phyloP scores from a whole-genome alignment of 345 rosid genomes.

The Streptanthus diversifolius region DNA sequence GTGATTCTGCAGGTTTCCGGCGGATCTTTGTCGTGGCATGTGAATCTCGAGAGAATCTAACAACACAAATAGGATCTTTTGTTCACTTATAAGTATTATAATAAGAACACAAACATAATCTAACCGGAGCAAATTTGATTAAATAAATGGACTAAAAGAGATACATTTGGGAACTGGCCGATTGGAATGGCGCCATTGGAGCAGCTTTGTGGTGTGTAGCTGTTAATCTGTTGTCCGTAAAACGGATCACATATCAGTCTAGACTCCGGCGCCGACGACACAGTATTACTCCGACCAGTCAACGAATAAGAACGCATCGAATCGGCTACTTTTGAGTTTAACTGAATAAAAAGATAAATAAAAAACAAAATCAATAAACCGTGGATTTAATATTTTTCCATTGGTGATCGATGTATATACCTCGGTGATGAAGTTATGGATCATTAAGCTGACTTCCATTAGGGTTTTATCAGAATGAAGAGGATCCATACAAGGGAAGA shows the following conservation, averaged over 20 bases:
- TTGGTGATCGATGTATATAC: constrained; percentile 27
- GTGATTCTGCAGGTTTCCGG: constrained; percentile 33
- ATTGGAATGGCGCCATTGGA: constrained; percentile 39
- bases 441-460: constrained; percentile 37
- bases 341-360: constrained; percentile 32
- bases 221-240: constrained; percentile 41
- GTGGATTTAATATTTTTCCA: neutral
- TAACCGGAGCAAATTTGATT: neutral
- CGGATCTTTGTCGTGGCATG: constrained; percentile 41
- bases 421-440: constrained; percentile 45
- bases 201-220: constrained; percentile 42
- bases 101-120: neutral
- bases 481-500: constrained; percentile 55
- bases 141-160: neutral
- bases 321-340: constrained; percentile 40
- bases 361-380: neutral
- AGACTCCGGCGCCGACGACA: neutral
- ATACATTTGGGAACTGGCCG: constrained; percentile 49
- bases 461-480: constrained; percentile 38
- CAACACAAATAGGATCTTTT: neutral
- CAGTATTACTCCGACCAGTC: neutral
- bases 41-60: constrained; percentile 52
- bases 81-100: neutral
- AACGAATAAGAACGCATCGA: constrained; percentile 19
- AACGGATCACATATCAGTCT: constrained; percentile 59